These are phyloP conservation scores for Geosmithia flava DNA, from an alignment of 2,329 filamentous ascomycete genomes.

Conservation along the genomic window DNA sequence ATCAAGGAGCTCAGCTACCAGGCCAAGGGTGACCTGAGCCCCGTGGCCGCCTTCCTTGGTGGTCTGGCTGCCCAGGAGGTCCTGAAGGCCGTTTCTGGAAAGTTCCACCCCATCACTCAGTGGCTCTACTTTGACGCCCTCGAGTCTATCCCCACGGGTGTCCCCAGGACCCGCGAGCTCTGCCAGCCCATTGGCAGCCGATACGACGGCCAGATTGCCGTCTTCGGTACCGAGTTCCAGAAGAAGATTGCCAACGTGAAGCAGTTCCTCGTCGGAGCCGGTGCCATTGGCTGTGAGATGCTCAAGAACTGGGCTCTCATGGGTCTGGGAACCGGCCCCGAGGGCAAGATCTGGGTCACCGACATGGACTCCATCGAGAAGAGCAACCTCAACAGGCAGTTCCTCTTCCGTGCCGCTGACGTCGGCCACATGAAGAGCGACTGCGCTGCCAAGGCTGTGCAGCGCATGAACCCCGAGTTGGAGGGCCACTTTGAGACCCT, in stretches of 20 bases:
- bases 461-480: constrained; percentile 91
- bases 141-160: constrained; percentile 77
- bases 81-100: constrained; percentile 92
- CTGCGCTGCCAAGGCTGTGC: constrained; percentile 77
- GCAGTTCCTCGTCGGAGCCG: constrained; percentile 90
- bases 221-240: constrained; percentile 88
- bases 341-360: constrained; percentile 83
- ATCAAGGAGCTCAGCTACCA: constrained; percentile 91
- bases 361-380: constrained; percentile 99
- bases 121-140: constrained; percentile 97
- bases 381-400: constrained; percentile 96
- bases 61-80: constrained; percentile 90
- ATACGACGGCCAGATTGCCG: constrained; percentile 95
- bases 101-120: constrained; percentile 91
- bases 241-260: constrained; percentile 84
- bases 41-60: constrained; percentile 91
- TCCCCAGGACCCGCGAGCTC: constrained; percentile 66
- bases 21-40: constrained; percentile 77
- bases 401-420: constrained; percentile 86
- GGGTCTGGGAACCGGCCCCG: constrained; percentile 75
- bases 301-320: constrained; percentile 99
- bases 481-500: constrained; percentile 73
- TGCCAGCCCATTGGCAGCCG: constrained; percentile 77
- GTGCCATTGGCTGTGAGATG: constrained; percentile 98
- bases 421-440: constrained; percentile 97